Conservation (phyloP, 148 eudicot genomes). For the Amaranthus palmeri region DNA sequence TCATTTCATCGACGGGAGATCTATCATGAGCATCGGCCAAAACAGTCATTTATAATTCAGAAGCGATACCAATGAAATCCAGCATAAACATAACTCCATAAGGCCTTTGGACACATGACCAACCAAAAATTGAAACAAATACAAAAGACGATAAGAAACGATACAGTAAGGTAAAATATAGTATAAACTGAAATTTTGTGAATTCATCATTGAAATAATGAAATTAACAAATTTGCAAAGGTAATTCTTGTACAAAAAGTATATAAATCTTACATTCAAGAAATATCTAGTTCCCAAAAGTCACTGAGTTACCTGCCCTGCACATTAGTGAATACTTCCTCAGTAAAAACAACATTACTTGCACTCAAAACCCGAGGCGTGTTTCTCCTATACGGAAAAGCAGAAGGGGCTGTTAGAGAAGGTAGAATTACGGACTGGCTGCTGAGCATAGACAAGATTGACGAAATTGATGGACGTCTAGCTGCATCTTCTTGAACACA, state of each 20-base stretch:
- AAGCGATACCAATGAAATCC: no score
- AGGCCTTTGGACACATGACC: no score
- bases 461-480: constrained; percentile 21
- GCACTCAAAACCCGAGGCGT: background rate
- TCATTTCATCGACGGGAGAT: no score
- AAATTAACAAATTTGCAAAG: background rate
- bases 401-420: constrained; percentile 6
- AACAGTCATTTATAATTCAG: no score
- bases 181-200: background rate
- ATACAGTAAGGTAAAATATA: no score
- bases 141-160: no score
- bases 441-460: constrained; percentile 16
- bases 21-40: no score
- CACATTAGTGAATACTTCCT: constrained; percentile 19
- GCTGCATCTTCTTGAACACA: constrained; percentile 25
- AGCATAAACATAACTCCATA: no score
- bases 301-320: constrained; percentile 18
- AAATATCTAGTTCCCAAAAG: background rate
- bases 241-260: background rate
- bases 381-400: constrained; percentile 13
- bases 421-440: constrained; percentile 20
- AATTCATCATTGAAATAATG: background rate
- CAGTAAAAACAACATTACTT: constrained; percentile 16
- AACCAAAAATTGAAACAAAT: no score
- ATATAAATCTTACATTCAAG: background rate